Base-by-base conservation (phyloP, 2,329 filamentous ascomycete species). In the Metarhizium rileyi region DNA sequence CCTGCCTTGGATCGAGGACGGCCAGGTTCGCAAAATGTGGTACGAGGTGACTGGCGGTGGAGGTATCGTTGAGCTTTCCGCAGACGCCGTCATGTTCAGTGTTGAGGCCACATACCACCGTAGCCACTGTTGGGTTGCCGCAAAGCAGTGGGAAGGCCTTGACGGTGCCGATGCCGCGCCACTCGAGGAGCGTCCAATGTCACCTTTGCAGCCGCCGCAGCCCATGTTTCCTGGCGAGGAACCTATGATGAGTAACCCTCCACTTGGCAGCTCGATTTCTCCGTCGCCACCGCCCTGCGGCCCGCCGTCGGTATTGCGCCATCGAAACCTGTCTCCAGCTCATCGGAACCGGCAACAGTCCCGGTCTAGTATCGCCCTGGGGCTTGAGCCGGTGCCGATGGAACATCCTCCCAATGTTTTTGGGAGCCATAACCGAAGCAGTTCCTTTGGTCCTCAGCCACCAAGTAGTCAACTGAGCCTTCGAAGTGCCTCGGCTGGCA, bases 1-100 rank as follows among this genome's bases (percentile, higher is more conserved):
- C 49, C 74, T 81, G 0, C 87, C 87, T 0, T 93, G 87, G 87
- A 73, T 83, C 49, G 84, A 85, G 48, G 78, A 79, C 35, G 72
- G 75, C 30, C 71, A 80, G 44, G 76, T 84, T 14, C 77, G 78
- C 57, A 82, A 81, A 69, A 80, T 81, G 59, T 88, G 85, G 85
- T 88, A 87, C 64, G 80, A 85, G 55, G 80, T 87, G 5, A 82
- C 86, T 3, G 87, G 85, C 18, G 75, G 76, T 28, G 74, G 73
- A 12, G 73, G 72, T 8, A 63, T 77, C 28, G 78, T 81, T 26
- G 76, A 82, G 64, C 69, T 82, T 20, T 80, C 77, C 1, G 70
- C 77, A 48, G 78, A 82, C 58, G 74, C 78, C 5, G 74, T 82
- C 54, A 71, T 80, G 61, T 80, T 80, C 60, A 80, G 77, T 52